phyloP scores from a whole-genome alignment of 2,329 filamentous ascomycete species.

The Laburnicola sp. region DNA sequence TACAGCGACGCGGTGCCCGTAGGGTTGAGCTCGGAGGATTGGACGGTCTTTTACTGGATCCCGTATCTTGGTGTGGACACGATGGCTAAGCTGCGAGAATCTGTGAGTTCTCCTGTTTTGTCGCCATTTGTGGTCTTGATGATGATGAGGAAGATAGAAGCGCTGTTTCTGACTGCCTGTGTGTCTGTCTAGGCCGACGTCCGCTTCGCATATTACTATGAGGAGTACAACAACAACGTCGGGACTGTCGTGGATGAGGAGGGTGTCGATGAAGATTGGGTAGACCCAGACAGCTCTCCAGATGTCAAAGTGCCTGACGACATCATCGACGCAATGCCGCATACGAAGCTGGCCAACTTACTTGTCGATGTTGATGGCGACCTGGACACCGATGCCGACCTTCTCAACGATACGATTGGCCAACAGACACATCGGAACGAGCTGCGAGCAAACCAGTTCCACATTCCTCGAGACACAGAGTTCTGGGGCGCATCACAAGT shows the following conservation, averaged over 20 bases:
- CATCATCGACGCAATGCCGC: background rate
- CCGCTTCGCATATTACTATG: constrained; percentile 4
- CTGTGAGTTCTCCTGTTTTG: background rate
- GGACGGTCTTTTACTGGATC: constrained; percentile 4
- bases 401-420: background rate
- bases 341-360: background rate
- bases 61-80: background rate
- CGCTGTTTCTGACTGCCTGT: background rate
- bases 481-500: constrained; percentile 1
- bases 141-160: background rate
- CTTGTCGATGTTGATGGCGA: background rate
- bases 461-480: constrained; percentile 2
- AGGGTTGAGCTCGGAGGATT: background rate
- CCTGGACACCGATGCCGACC: background rate
- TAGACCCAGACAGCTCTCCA: background rate
- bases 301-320: background rate
- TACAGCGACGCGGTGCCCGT: constrained; percentile 1
- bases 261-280: background rate
- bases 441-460: background rate
- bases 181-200: background rate
- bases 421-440: background rate
- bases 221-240: constrained; percentile 2
- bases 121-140: background rate
- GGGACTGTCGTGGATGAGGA: background rate
- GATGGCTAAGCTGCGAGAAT: constrained; percentile 3